Base-by-base conservation (phyloP, 2,329 filamentous ascomycete genomes). In the Chaetomium globosum region DNA sequence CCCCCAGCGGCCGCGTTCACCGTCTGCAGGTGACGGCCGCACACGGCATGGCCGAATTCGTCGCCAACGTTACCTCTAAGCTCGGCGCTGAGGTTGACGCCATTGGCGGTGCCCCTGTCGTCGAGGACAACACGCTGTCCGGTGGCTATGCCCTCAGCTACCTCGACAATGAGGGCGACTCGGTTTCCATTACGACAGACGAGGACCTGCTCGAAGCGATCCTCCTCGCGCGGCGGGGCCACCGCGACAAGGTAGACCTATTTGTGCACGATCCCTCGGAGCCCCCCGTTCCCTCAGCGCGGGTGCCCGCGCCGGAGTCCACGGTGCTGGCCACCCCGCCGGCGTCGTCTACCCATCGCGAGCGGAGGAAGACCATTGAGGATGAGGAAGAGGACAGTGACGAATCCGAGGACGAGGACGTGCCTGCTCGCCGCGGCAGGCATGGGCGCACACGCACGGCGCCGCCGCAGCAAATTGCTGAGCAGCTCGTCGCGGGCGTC, bases 101-200 rank as follows among this genome's bases (percentile, higher is more conserved):
- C 28, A 89, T 99, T 71, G 95, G 95, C 60, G 95, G 95, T 52
- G 82, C 85, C 56, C 91, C 94, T 1, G 82, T 80, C 0, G 89
- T 93, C 23, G 89, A 93, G 64, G 89, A 96, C 28, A 93, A 92
- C 72, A 89, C 87, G 74, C 82, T 97, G 51, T 85, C 86, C 59
- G 84, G 86, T 43, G 95, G 95, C 7, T 99, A 94, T 74, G 95
- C 94, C 31, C 82, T 99, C 67, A 97, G 93, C 81, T 99, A 98
- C 75, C 82, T 98, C 71, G 95, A 99, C 75, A 94, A 98, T 72
- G 95, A 99, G 75, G 94, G 95, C 64, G 95, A 99, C 75, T 93
- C 92, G 0, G 93, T 99, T 19, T 97, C 93, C 49, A 97, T 99
- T 75, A 99, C 95, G 12, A 96, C 94, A 0, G 93, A 98, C 74